These are phyloP conservation scores for Emergomyces africanus DNA, from an alignment of 2,329 filamentous ascomycete genomes.

Conservation along the genomic window DNA sequence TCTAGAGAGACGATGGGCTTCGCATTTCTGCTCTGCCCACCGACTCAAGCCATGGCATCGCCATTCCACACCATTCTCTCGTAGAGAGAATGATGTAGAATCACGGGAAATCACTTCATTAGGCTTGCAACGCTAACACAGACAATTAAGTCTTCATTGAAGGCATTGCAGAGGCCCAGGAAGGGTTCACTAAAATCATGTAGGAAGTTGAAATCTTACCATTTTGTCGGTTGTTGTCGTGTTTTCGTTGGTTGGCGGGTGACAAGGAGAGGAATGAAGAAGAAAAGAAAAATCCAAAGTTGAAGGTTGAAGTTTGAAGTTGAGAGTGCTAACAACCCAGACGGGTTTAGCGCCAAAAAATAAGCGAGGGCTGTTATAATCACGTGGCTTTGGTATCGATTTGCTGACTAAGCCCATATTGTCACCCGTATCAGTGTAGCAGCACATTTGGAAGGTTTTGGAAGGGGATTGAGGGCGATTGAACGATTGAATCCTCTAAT, in stretches of 20 bases:
- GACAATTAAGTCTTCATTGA: constrained; percentile 12
- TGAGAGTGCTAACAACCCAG: background rate
- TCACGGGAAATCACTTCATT: constrained; percentile 21
- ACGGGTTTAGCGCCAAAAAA: background rate
- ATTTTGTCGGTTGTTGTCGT: constrained; percentile 44
- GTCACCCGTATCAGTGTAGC: too few species aligned
- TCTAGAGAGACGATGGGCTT: constrained; percentile 62
- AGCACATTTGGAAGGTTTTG: background rate
- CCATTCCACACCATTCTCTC: constrained; percentile 18
- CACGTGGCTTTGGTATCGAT: background rate
- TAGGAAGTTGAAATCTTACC: constrained; percentile 46
- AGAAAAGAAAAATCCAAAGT: constrained; percentile 5
- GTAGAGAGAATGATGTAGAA: constrained; percentile 14
- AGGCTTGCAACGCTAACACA: background rate
- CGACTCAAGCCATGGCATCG: constrained; percentile 44
- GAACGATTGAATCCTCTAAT: background rate
- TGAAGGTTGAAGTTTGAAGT: background rate
- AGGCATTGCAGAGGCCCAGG: constrained; percentile 30
- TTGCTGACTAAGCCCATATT: background rate
- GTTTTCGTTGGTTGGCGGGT: constrained; percentile 34
- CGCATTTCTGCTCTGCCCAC: constrained; percentile 39
- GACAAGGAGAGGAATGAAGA: constrained; percentile 20
- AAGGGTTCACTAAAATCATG: constrained; percentile 23
- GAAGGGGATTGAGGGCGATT: background rate
- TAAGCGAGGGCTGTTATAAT: constrained; percentile 3